Conservation (phyloP, 225 moss, liverwort and hornwort species). For the Bryum argenteum region DNA sequence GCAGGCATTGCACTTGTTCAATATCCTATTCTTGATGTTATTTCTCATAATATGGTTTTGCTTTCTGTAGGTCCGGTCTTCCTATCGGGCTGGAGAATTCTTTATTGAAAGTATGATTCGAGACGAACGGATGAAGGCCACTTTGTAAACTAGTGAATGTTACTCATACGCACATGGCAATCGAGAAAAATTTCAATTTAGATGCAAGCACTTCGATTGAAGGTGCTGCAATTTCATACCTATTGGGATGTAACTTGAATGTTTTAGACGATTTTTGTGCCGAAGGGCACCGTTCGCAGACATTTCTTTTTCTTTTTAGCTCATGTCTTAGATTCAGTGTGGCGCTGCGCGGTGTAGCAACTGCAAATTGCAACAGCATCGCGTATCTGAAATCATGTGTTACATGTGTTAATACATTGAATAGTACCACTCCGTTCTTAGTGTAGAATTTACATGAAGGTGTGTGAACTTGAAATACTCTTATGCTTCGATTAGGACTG, state of each 20-base stretch:
- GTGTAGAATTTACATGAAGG: too few relatives aligned
- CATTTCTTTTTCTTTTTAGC: background rate
- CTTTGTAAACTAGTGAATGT: conserved; percentile 6
- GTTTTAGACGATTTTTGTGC: conserved; percentile 15
- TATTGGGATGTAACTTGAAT: background rate
- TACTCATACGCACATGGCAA: background rate
- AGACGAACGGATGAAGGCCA: conserved; percentile 49
- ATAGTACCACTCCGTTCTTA: too few relatives aligned
- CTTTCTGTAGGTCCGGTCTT: conserved; percentile 73
- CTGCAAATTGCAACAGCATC: conserved; percentile 8
- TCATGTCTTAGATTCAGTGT: background rate
- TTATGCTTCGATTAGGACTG: background rate
- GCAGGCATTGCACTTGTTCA: background rate
- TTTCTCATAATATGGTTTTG: conserved; percentile 4
- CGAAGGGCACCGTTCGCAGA: background rate
- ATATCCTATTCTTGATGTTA: background rate
- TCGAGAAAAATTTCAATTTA: background rate
- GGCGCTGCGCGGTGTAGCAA: background rate
- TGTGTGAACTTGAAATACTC: background rate
- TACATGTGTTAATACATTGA: too few relatives aligned
- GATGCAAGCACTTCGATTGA: background rate
- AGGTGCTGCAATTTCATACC: background rate
- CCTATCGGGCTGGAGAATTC: conserved; percentile 92
- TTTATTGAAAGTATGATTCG: conserved; percentile 92
- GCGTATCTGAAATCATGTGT: too few relatives aligned